phyloP scores from a whole-genome alignment of 2,329 filamentous ascomycete genomes.

The Colletotrichum caudatum region DNA sequence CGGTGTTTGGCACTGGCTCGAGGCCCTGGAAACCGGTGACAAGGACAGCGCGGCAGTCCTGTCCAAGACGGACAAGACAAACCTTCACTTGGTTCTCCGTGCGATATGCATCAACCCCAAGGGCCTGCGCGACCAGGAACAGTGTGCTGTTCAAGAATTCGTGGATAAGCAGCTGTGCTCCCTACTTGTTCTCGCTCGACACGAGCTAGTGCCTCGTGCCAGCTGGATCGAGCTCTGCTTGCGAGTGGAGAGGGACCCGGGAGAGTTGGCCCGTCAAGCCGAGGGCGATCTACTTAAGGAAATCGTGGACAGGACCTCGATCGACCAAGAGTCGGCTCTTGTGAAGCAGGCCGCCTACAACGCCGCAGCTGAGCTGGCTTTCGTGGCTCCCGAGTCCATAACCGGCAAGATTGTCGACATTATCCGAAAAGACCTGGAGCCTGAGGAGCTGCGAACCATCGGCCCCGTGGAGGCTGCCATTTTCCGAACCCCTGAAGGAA shows the following conservation, averaged over 20 bases:
- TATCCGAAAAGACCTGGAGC: conserved; percentile 79
- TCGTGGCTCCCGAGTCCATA: conserved; percentile 88
- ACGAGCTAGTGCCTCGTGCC: conserved; percentile 79
- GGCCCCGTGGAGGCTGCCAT: conserved; percentile 93
- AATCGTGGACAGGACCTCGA: conserved; percentile 65
- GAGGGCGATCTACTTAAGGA: conserved; percentile 75
- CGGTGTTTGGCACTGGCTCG: conserved; percentile 85
- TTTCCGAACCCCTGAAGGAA: conserved; percentile 89
- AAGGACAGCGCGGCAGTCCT: conserved; percentile 80
- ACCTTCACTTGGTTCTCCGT: conserved; percentile 71
- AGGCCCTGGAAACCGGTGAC: conserved; percentile 74
- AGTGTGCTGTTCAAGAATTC: conserved; percentile 52
- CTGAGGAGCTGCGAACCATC: conserved; percentile 75
- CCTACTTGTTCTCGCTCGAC: conserved; percentile 81
- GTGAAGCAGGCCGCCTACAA: conserved; percentile 80
- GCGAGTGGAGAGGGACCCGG: conserved; percentile 84
- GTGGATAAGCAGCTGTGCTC: conserved; percentile 77
- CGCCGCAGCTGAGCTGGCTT: conserved; percentile 90
- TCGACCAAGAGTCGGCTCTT: conserved; percentile 58
- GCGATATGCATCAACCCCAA: conserved; percentile 72
- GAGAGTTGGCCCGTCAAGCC: conserved; percentile 75
- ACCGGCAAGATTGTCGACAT: conserved; percentile 81
- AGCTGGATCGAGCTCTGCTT: conserved; percentile 94
- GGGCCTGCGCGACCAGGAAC: conserved; percentile 59
- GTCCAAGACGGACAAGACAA: conserved; percentile 72